Evolutionary conservation across 345 rosid genomes (phyloP).

Genomic region (Gossypioides kirkii): DNA sequence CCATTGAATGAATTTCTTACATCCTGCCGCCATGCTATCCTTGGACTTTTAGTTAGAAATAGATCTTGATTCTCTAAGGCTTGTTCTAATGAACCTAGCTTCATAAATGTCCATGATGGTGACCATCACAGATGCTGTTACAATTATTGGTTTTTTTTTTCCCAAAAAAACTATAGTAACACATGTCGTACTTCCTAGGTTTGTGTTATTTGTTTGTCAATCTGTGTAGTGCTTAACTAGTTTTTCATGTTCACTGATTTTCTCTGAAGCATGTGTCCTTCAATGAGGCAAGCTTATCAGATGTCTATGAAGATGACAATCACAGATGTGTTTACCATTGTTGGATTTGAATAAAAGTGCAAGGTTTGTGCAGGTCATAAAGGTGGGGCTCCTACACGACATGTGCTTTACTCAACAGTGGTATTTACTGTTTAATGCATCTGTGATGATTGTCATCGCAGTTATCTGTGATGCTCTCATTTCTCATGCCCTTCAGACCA

Average conservation of each 20-base stretch:
- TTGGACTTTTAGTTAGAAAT: background rate
- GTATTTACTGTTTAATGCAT: slow-evolving; percentile 11
- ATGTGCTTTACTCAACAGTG: slow-evolving; percentile 19
- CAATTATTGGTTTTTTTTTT: slow-evolving; percentile 18
- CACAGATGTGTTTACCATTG: slow-evolving; percentile 25
- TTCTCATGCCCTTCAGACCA: slow-evolving; percentile 6
- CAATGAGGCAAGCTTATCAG: slow-evolving; percentile 25
- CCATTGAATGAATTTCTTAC: background rate
- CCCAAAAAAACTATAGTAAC: background rate
- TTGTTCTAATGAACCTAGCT: background rate
- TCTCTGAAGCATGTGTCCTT: slow-evolving; percentile 24
- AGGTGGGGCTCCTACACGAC: slow-evolving; percentile 20
- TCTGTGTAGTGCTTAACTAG: slow-evolving; percentile 18
- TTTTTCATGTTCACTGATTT: slow-evolving; percentile 24
- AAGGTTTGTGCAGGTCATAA: slow-evolving; percentile 20
- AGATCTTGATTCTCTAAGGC: background rate
- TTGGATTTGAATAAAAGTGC: slow-evolving; percentile 27
- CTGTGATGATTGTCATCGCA: slow-evolving; percentile 24
- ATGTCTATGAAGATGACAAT: slow-evolving; percentile 24
- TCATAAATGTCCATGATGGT: slow-evolving; percentile 17
- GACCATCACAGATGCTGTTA: slow-evolving; percentile 20
- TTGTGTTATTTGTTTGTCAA: background rate
- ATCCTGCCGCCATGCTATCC: background rate
- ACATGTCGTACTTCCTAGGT: background rate
- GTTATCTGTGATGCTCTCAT: slow-evolving; percentile 12